Percentiles rank a stretch among this genome's conserved stretches.
phyloP scores from a whole-genome alignment of 805 yeast genomes.

The Starmera caribaea region DNA sequence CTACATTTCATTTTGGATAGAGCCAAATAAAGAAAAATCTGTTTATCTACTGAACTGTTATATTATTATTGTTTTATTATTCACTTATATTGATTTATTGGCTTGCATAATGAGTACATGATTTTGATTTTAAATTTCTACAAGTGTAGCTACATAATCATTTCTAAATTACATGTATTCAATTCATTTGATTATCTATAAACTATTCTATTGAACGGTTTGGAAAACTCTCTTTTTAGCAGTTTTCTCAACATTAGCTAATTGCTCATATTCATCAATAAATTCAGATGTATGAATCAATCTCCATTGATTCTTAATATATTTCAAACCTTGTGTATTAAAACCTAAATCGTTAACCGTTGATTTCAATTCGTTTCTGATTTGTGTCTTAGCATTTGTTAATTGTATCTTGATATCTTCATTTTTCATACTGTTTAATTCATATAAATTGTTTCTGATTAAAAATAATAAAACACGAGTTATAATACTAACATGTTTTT shows the following conservation, averaged over 20 bases:
- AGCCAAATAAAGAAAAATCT: too few species aligned
- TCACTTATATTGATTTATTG: too few species aligned
- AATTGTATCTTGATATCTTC: conserved; percentile 55
- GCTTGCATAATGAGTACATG: neutral
- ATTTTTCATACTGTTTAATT: conserved; percentile 63
- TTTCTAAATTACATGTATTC: neutral
- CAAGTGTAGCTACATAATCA: too few species aligned
- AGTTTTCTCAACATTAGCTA: conserved; percentile 39
- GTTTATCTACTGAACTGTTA: too few species aligned
- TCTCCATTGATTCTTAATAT: conserved; percentile 70
- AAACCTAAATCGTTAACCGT: conserved; percentile 62
- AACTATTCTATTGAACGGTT: conserved; percentile 25
- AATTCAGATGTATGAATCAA: conserved; percentile 64
- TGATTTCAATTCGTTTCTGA: conserved; percentile 45
- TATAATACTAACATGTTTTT: conserved; percentile 49
- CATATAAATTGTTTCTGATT: conserved; percentile 65
- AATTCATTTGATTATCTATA: neutral
- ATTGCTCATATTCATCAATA: conserved; percentile 55
- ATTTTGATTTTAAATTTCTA: too few species aligned
- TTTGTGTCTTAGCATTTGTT: conserved; percentile 47
- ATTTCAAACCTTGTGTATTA: conserved; percentile 76
- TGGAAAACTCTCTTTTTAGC: conserved; percentile 70
- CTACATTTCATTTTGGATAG: neutral
- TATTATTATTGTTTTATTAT: too few species aligned
- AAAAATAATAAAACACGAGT: conserved; percentile 72